phyloP scores from a whole-genome alignment of 1,284 basidiomycete genomes.

The Exobasidium cylindrosporum region DNA sequence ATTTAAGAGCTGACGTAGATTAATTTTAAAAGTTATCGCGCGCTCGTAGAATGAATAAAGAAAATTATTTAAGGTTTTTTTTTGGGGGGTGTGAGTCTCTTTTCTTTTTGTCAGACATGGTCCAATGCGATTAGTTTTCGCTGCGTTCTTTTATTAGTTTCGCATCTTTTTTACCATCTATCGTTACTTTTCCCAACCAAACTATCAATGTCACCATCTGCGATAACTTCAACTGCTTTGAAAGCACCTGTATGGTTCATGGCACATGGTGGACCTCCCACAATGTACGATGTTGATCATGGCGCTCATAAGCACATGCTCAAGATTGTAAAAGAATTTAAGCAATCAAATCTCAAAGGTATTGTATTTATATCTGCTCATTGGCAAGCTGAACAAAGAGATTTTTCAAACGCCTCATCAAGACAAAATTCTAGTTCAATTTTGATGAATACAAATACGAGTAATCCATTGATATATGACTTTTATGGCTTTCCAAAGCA shows the following conservation, averaged over 20 bases:
- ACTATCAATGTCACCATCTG: neutral
- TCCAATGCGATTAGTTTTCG: too few relatives aligned
- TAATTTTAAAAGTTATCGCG: too few relatives aligned
- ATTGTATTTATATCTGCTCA: slow-evolving; percentile 58
- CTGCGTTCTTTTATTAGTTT: too few relatives aligned
- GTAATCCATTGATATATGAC: slow-evolving; percentile 57
- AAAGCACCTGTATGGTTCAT: slow-evolving; percentile 34
- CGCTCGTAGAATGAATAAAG: too few relatives aligned
- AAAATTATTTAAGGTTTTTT: too few relatives aligned
- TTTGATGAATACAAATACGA: slow-evolving; percentile 51
- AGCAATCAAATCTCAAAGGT: slow-evolving; percentile 48
- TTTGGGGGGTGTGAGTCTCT: too few relatives aligned
- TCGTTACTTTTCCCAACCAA: too few relatives aligned
- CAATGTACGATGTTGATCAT: slow-evolving; percentile 55
- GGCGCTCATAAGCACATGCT: slow-evolving; percentile 57
- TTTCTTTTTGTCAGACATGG: too few relatives aligned
- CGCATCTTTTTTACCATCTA: too few relatives aligned
- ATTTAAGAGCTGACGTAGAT: too few relatives aligned
- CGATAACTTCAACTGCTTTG: neutral
- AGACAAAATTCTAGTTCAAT: slow-evolving; percentile 4
- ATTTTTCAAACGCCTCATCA: neutral
- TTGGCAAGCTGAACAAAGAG: slow-evolving; percentile 57
- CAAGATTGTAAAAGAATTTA: slow-evolving; percentile 52
- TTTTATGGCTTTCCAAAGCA: slow-evolving; percentile 58
- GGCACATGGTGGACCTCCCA: slow-evolving; percentile 56